These are phyloP conservation scores for Mycocentrospora acerina DNA, from an alignment of 2,329 filamentous ascomycete genomes.

Conservation along the genomic window DNA sequence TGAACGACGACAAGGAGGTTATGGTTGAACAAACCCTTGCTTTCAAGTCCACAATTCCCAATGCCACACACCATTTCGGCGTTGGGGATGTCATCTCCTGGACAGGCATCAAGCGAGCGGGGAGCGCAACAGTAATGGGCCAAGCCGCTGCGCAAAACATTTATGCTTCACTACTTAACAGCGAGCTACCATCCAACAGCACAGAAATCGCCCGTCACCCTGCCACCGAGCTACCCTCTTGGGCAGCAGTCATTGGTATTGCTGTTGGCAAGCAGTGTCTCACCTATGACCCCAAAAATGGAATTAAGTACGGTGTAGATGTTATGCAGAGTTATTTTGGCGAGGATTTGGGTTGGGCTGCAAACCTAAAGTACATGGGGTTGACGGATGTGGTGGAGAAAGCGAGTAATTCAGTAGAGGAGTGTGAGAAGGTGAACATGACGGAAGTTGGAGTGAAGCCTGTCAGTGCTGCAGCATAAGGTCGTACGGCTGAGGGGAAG, in stretches of 20 bases:
- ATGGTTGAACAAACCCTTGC: constrained; percentile 59
- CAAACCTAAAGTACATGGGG: constrained; percentile 34
- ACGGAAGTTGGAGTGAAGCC: constrained; percentile 33
- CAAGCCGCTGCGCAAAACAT: constrained; percentile 64
- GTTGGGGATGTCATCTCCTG: constrained; percentile 70
- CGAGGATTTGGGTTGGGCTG: constrained; percentile 61
- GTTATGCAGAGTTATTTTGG: constrained; percentile 66
- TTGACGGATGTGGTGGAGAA: constrained; percentile 37
- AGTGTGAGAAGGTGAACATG: constrained; percentile 22
- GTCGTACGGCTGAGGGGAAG: too few species aligned
- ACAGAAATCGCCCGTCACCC: constrained; percentile 17
- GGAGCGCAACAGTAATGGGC: constrained; percentile 73
- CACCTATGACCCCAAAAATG: constrained; percentile 59
- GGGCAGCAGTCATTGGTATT: constrained; percentile 63
- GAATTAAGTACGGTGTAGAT: constrained; percentile 62
- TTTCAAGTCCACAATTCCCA: constrained; percentile 57
- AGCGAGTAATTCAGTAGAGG: constrained; percentile 14
- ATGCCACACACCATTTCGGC: constrained; percentile 65
- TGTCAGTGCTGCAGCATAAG: constrained; percentile 25
- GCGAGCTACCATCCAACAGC: constrained; percentile 20
- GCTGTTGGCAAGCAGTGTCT: constrained; percentile 71
- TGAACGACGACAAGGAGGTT: constrained; percentile 68
- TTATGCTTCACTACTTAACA: constrained; percentile 39
- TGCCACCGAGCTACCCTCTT: constrained; percentile 30
- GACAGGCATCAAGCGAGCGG: constrained; percentile 79